These are phyloP conservation scores for Aureococcus anophagefferens DNA, from an alignment of 108 stramenopile genomes.

Conservation along the genomic window DNA sequence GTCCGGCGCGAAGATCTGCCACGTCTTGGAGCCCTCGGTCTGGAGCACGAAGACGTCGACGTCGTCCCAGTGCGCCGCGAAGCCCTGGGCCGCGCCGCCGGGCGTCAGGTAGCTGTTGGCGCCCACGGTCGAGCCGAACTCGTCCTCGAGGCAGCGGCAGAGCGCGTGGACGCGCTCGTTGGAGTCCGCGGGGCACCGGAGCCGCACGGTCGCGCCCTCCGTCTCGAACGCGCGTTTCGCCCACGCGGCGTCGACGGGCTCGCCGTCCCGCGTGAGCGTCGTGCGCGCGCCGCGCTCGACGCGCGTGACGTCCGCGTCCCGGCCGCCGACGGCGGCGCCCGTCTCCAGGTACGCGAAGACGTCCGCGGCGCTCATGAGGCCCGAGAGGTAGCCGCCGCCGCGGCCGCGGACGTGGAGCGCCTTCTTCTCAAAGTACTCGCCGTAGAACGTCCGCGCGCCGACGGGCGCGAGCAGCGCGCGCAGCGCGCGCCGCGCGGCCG, in stretches of 20 bases:
- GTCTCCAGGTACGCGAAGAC: too few relatives aligned
- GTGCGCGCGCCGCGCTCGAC: too few relatives aligned
- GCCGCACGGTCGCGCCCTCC: constrained; percentile 71
- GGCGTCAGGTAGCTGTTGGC: constrained; percentile 93
- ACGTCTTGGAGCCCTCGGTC: constrained; percentile 77
- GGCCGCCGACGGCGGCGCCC: too few relatives aligned
- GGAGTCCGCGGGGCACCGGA: constrained; percentile 78
- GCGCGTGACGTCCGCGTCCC: too few relatives aligned
- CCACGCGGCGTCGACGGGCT: too few relatives aligned
- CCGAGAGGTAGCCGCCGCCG: background rate
- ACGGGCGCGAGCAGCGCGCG: background rate
- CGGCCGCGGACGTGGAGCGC: background rate
- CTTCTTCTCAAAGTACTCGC: background rate
- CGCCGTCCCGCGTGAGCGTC: too few relatives aligned
- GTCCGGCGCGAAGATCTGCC: constrained; percentile 65
- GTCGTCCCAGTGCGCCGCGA: constrained; percentile 98
- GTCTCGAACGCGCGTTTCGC: constrained; percentile 30
- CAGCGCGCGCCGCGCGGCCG: background rate
- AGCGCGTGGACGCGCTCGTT: constrained; percentile 52
- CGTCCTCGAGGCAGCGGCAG: constrained; percentile 68
- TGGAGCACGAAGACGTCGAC: constrained; percentile 91
- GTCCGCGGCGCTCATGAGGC: too few relatives aligned
- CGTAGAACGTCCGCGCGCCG: background rate
- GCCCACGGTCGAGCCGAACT: constrained; percentile 88
- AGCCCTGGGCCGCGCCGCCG: constrained; percentile 69